Evolutionary conservation across 352 stramenopile genomes (phyloP), one percentile per base, ranked within the genome.

Genomic region (Pythium sp.): DNA sequence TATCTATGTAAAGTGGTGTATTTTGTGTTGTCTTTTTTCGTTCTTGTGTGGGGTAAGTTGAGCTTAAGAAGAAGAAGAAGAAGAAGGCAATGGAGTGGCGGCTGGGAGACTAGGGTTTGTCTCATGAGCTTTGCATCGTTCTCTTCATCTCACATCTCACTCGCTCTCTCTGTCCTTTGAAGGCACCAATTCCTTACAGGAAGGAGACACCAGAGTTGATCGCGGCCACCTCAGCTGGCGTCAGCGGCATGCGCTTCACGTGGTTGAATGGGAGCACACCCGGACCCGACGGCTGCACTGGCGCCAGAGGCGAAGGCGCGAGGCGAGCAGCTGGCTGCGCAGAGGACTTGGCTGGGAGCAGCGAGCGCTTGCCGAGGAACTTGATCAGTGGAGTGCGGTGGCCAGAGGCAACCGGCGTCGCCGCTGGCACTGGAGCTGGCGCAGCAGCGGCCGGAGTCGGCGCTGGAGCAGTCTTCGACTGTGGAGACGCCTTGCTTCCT

Each of bases 131-230:
- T 28, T 28, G 12, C 9, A 22, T 30, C 49, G 18, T 18, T 22
- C 24, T 24, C 58, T 64, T 20, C 43, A 12, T 64, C 22, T 12
- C 15, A 5, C n/a, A 24, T 28, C 18, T 22, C 24, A 26, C 9
- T 54, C 2, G 58, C 34, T 73, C 5, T 64, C 43, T n/a, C 22
- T 51, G 43, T 51, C 20, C 43, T 24, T 49, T 51, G 18, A 22
- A 51, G 20, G 8, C 28, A 30, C 58, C 41, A 32, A 9, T 62
- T 14, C 5, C 69, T 67, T 87, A 94, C 75, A 94, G 72, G 72
- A 90, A 92, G 51, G 83, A 77, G 56, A 92, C 64, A 63, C 84
- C 87, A 57, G 75, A 90, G 78, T 95, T 95, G 80, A 95, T 95
- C 53, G 87, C 85, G 34, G 82, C 76, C 51, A 93, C 75, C 68